These are phyloP conservation scores for Podosphaera xanthii DNA, from an alignment of 2,329 filamentous ascomycete genomes.

Conservation along the genomic window DNA sequence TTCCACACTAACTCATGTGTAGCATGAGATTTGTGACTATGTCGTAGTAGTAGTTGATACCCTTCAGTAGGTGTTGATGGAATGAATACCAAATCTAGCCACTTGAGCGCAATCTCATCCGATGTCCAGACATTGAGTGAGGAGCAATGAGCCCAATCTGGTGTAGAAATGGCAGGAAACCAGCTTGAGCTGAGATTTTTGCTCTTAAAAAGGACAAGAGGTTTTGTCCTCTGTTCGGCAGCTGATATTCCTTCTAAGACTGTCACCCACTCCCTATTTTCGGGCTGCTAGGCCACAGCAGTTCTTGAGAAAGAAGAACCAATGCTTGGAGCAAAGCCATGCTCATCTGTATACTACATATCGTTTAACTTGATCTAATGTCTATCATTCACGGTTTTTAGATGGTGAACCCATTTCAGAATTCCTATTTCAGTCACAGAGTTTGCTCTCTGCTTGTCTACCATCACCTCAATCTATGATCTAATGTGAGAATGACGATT, in stretches of 20 bases:
- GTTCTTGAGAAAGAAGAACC: background rate
- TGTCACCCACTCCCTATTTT: background rate
- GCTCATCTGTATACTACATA: background rate
- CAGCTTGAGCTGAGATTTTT: no score
- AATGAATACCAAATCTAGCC: no score
- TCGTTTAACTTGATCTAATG: background rate
- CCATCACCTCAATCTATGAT: background rate
- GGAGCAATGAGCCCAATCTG: no score
- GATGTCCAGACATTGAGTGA: no score
- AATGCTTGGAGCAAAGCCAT: background rate
- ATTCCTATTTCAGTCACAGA: background rate
- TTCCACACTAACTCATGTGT: background rate
- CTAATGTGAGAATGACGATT: background rate
- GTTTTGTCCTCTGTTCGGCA: background rate
- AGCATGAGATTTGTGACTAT: background rate
- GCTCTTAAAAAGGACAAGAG: background rate
- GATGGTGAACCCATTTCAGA: background rate
- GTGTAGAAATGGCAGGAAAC: no score
- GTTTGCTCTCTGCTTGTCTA: background rate
- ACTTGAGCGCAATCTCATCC: no score
- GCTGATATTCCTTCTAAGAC: background rate
- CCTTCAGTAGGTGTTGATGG: no score
- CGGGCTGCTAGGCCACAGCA: background rate
- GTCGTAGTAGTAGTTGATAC: background rate
- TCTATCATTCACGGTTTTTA: background rate